phyloP scores from a whole-genome alignment of 2,329 filamentous ascomycete species.

The Cercospora zeae-maydis region DNA sequence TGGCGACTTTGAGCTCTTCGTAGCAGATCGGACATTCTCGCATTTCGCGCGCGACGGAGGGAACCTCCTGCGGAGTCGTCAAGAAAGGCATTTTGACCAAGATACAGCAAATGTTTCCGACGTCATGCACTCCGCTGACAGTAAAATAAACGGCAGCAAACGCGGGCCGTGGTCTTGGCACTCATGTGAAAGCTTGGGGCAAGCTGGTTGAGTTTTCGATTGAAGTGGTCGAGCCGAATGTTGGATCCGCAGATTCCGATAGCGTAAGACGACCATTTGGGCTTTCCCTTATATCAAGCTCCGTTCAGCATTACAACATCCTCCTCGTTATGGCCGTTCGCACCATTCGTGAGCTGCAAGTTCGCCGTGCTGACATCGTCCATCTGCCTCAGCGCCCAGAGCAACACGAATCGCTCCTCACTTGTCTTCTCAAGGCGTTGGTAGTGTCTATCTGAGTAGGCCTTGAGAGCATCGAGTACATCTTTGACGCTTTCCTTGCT shows the following conservation, averaged over 20 bases:
- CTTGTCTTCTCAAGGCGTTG: conserved; percentile 82
- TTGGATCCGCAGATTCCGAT: background rate
- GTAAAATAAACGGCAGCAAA: background rate
- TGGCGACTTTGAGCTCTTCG: background rate
- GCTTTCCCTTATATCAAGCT: background rate
- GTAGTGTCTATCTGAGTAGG: conserved; percentile 92
- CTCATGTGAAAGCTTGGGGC: background rate
- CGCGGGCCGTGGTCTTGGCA: background rate
- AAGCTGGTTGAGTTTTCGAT: too few relatives aligned
- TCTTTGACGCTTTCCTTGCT: conserved; percentile 70
- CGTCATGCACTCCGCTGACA: background rate
- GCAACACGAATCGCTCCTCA: conserved; percentile 90
- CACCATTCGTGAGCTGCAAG: conserved; percentile 12
- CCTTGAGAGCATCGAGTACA: conserved; percentile 78
- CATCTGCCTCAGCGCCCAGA: conserved; percentile 93
- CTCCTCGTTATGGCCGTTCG: conserved; percentile 18
- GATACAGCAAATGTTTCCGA: background rate
- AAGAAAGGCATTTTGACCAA: background rate
- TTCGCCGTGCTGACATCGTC: conserved; percentile 55
- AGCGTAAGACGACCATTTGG: too few relatives aligned
- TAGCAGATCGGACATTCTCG: background rate
- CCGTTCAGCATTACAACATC: conserved; percentile 25
- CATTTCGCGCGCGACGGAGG: background rate
- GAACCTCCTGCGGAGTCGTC: background rate
- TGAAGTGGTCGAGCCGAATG: background rate